Percentiles rank a stretch among this genome's conserved stretches.
Conservation (phyloP, 108 stramenopile genomes). For the Stephanodiscus minutulus region DNA sequence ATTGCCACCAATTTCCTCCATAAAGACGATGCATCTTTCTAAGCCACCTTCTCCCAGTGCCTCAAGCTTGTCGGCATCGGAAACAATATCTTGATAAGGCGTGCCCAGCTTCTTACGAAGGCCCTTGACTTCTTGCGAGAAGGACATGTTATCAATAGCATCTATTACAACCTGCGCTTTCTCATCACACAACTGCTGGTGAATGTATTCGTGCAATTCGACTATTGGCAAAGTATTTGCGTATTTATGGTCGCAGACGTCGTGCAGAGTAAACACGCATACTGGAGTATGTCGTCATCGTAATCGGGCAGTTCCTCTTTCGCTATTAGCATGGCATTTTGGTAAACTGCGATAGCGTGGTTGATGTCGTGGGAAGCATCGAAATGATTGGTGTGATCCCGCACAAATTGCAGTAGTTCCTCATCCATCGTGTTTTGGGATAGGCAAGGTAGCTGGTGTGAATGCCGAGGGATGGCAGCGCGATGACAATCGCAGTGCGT, state of each 20-base stretch:
- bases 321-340: neutral
- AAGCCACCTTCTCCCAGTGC: neutral
- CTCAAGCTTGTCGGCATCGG: neutral
- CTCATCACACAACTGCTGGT: neutral
- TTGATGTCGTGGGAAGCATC: neutral
- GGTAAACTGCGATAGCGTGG: neutral
- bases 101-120: neutral
- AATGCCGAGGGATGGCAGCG: neutral
- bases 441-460: neutral
- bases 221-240: neutral
- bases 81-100: neutral
- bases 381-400: neutral
- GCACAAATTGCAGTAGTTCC: neutral
- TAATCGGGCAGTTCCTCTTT: neutral
- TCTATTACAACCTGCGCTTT: neutral
- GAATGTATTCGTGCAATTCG: neutral
- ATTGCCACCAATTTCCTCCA: too few species aligned
- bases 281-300: neutral
- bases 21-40: neutral
- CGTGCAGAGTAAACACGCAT: neutral
- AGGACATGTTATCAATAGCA: neutral
- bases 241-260: constrained; percentile 1
- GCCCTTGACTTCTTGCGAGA: neutral
- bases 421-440: neutral
- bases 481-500: too few species aligned